Base-by-base conservation (phyloP, 257 asterid genomes). In the Nicotiana benthamiana region DNA sequence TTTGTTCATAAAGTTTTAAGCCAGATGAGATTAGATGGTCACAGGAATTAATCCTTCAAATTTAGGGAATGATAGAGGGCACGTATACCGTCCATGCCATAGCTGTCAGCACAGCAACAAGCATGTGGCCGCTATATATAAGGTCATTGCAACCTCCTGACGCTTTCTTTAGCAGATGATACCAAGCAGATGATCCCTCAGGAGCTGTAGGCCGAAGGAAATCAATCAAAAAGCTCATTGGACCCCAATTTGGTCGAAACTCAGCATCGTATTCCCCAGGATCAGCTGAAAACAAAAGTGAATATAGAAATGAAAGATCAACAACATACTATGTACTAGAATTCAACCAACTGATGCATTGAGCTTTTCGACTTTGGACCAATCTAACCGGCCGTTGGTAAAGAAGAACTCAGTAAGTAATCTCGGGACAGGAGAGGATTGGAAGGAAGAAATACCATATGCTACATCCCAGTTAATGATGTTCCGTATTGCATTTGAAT, bases 71-170 rank as follows among this genome's bases (percentile, higher is more conserved):
- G 60, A 36, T 30, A 18, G 20, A 51, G 40, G 60, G 22, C 27
- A 63, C 17, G 16, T 22, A 59, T 95, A 95, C 99, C 89, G 95
- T 96, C 99, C 99, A 96, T 1, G 99, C 99, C 99, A 96, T 94
- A 46, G 99, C 98, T 28, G 99, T 96, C 82, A 96, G 87, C 77
- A 90, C 97, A 9, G 99, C 94, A 75, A 96, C 97, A 75, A 94
- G 97, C 97, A 96, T 92, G 86, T 96, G 99, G 65, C 99, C 99
- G 46, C 99, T 96, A 86, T 92, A 96, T 43, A 96, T 82, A 56
- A 96, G 92, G 87, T 96, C 99, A 77, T 96, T 96, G 90, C 99
- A 96, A 66, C 99, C 99, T 6, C 99, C 99, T 5, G 93, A 88
- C 15, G 97, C 99, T 86, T 83, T 94, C 83, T 94, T 96, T 72